These are phyloP conservation scores for Pestalotiopsis fici DNA, from an alignment of 2,329 filamentous ascomycete species.

Conservation along the genomic window DNA sequence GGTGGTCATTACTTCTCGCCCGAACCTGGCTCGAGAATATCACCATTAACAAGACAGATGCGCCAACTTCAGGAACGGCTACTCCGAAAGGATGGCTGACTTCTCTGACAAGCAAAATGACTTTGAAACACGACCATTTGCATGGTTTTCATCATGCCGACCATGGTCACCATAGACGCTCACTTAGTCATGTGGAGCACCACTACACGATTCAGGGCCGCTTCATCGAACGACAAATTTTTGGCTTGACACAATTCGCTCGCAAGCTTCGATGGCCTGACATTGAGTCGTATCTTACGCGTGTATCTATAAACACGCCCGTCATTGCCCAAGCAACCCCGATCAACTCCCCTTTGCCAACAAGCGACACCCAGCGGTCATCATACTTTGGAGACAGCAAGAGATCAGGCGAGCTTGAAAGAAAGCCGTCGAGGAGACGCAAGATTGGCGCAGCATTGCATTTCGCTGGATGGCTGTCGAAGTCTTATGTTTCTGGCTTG, in stretches of 20 bases:
- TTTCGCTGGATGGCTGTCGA: slow-evolving; percentile 65
- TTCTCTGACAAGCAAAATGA: slow-evolving; percentile 56
- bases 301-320: slow-evolving; percentile 49
- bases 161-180: slow-evolving; percentile 35
- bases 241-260: slow-evolving; percentile 65
- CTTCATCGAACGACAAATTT: slow-evolving; percentile 59
- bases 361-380: slow-evolving; percentile 36
- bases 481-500: slow-evolving; percentile 66
- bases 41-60: slow-evolving; percentile 49
- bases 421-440: slow-evolving; percentile 44
- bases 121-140: slow-evolving; percentile 38
- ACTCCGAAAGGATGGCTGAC: slow-evolving; percentile 53
- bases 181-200: slow-evolving; percentile 25
- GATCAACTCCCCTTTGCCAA: slow-evolving; percentile 39
- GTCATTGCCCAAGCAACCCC: slow-evolving; percentile 42
- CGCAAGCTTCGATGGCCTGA: slow-evolving; percentile 64
- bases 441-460: slow-evolving; percentile 60
- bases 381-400: slow-evolving; percentile 46
- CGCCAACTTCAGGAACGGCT: slow-evolving; percentile 32
- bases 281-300: slow-evolving; percentile 51
- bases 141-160: slow-evolving; percentile 35
- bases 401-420: slow-evolving; percentile 26
- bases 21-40: slow-evolving; percentile 71
- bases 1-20: slow-evolving; percentile 67
- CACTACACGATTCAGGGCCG: slow-evolving; percentile 55